A percentile compares a stretch with the other conserved stretches of the same genome.
phyloP scores from a whole-genome alignment of 192 early-diverging fungal genomes.

The Coemansia sp. region DNA sequence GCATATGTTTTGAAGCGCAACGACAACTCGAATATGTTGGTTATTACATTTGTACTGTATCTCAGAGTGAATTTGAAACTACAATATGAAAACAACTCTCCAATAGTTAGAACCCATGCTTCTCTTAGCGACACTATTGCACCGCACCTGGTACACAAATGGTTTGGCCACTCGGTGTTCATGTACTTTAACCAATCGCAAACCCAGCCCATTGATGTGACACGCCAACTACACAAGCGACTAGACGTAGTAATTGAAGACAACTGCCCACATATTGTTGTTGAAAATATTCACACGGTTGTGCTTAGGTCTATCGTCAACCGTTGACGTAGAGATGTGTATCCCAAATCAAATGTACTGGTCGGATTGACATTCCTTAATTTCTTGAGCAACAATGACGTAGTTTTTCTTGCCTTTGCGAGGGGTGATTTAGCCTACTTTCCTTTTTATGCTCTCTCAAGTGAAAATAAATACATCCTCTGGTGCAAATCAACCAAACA shows the following conservation, averaged over 20 bases:
- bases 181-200: slow-evolving; percentile 8
- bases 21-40: not conserved
- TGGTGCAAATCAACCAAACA: no score
- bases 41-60: slow-evolving; percentile 3
- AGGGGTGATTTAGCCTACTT: no score
- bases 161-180: slow-evolving; percentile 10
- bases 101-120: not conserved
- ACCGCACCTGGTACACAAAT: slow-evolving; percentile 8
- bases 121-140: slow-evolving; percentile 4
- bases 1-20: not conserved
- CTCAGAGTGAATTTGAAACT: not conserved
- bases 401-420: no score
- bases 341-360: not conserved
- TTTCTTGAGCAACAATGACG: no score
- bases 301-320: not conserved
- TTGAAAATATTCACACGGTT: not conserved
- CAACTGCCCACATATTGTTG: not conserved
- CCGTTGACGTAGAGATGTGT: not conserved
- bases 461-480: no score
- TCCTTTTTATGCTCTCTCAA: no score
- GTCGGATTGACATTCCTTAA: not conserved
- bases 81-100: slow-evolving; percentile 4
- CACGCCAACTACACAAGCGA: slow-evolving; percentile 6
- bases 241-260: slow-evolving; percentile 1
- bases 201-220: slow-evolving; percentile 6